Evolutionary conservation across 2,329 filamentous ascomycete genomes (phyloP), one percentile per base, ranked within the genome.

Genomic region (Aschersonia sp.): DNA sequence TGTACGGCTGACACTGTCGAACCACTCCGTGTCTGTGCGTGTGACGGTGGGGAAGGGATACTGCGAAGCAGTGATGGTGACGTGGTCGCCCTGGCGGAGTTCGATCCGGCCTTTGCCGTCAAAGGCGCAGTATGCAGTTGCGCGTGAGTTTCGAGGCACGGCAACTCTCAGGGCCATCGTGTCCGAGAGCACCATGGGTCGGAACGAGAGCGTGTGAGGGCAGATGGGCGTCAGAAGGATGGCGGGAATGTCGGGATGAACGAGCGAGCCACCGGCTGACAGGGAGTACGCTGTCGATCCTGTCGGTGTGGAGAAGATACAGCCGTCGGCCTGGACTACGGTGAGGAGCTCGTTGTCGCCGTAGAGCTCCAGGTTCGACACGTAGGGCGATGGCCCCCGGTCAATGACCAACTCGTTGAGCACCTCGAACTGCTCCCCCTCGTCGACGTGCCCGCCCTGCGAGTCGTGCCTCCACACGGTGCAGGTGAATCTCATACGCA

Each of bases 331-430:
- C 67, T 95, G 89, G 45, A 98, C 86, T 46, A 96, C 87, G 12
- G 92, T 98, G 56, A 98, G 75, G 43, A 96, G 82, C 64, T 94
- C 88, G 60, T 94, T 85, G 61, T 98, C 92, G 53, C 89, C 92
- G 63, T 94, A 97, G 9, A 98, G 74, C 68, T 98, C 92, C 40
- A 98, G 75, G 66, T 95, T 94, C 43, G 91, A 97, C 50, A 98
- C 91, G 62, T 97, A 98, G 28, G 91, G 89, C 12, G 87, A 94
- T 59, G 92, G 92, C 53, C 92, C 92, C 51, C 92, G 86, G 68
- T 98, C 92, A 58, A 98, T 97, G 64, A 98, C 91, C 46, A 98
- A 81, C 69, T 98, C 92, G 66, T 98, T 98, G 54, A 98, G 80
- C 28, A 98, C 91, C 68, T 98, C 92, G 54, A 96, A 97, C 59